phyloP scores from a whole-genome alignment of 2,329 filamentous ascomycete genomes.

The Neoascochyta sp. region DNA sequence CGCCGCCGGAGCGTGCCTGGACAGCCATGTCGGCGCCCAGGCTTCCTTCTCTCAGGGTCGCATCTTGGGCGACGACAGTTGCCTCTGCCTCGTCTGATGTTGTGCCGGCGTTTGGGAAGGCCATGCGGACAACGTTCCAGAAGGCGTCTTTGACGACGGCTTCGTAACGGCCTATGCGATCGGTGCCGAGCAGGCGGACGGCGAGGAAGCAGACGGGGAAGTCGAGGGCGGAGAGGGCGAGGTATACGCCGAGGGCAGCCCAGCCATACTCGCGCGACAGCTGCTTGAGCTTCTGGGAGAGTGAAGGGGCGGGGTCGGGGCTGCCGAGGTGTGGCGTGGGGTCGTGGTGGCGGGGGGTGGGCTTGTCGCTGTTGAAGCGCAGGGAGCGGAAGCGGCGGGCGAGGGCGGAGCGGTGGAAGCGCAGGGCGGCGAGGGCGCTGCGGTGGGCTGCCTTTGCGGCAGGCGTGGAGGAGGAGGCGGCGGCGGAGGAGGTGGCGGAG shows the following conservation, averaged over 20 bases:
- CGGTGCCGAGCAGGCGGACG: slow-evolving; percentile 76
- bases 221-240: slow-evolving; percentile 77
- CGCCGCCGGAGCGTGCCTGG: slow-evolving; percentile 54
- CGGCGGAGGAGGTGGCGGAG: slow-evolving; percentile 15
- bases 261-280: slow-evolving; percentile 92
- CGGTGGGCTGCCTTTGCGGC: slow-evolving; percentile 13
- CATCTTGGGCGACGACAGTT: slow-evolving; percentile 27
- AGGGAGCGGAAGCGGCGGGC: slow-evolving; percentile 28
- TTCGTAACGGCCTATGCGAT: slow-evolving; percentile 74
- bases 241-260: slow-evolving; percentile 87
- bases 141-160: slow-evolving; percentile 62
- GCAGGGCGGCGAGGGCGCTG: slow-evolving; percentile 13
- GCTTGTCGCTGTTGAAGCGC: slow-evolving; percentile 38
- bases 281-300: slow-evolving; percentile 73
- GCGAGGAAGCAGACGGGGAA: slow-evolving; percentile 94
- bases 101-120: slow-evolving; percentile 54
- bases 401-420: slow-evolving; percentile 18
- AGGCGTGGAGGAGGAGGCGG: slow-evolving; percentile 5
- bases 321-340: slow-evolving; percentile 41
- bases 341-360: slow-evolving; percentile 29
- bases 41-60: slow-evolving; percentile 28
- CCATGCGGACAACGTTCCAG: slow-evolving; percentile 58
- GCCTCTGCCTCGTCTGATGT: slow-evolving; percentile 44
- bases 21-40: slow-evolving; percentile 57
- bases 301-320: slow-evolving; percentile 46